Conservation (phyloP, 2,329 filamentous ascomycete genomes). For the Fusarium sp. region DNA sequence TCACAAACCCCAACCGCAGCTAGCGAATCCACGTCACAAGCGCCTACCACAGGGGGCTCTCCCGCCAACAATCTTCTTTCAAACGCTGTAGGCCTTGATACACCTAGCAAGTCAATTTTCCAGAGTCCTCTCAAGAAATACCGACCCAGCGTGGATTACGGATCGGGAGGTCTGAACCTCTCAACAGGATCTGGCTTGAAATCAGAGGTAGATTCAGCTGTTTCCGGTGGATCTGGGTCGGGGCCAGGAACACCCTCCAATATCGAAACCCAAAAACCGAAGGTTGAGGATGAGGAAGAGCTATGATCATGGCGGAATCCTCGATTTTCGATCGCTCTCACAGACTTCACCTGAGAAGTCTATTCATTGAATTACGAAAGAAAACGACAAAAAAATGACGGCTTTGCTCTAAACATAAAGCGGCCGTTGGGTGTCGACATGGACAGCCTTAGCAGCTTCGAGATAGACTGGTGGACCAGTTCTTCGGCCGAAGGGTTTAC, state of each 20-base stretch:
- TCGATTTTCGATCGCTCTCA: neutral
- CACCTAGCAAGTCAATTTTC: slow-evolving; percentile 55
- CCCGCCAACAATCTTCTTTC: slow-evolving; percentile 22
- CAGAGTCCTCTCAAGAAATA: slow-evolving; percentile 82
- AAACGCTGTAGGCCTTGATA: slow-evolving; percentile 37
- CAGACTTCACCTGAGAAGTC: neutral
- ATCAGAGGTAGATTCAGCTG: slow-evolving; percentile 47
- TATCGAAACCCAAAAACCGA: slow-evolving; percentile 36
- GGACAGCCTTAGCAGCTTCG: slow-evolving; percentile 22
- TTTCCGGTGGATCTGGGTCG: slow-evolving; percentile 38
- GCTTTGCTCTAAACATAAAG: neutral
- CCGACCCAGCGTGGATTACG: slow-evolving; percentile 63
- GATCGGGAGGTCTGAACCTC: slow-evolving; percentile 38
- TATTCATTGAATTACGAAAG: slow-evolving; percentile 6
- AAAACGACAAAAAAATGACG: slow-evolving; percentile 14
- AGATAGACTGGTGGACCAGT: slow-evolving; percentile 29
- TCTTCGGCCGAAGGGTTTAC: neutral
- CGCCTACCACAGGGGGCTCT: slow-evolving; percentile 20
- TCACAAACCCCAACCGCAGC: slow-evolving; percentile 54
- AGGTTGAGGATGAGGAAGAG: slow-evolving; percentile 52
- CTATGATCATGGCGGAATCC: slow-evolving; percentile 42
- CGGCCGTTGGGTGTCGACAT: slow-evolving; percentile 17
- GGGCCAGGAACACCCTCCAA: slow-evolving; percentile 35
- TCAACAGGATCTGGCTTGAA: slow-evolving; percentile 46
- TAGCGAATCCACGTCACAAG: slow-evolving; percentile 52